phyloP scores from a whole-genome alignment of 2,329 filamentous ascomycete genomes.

The Ceratocystis cubensis region DNA sequence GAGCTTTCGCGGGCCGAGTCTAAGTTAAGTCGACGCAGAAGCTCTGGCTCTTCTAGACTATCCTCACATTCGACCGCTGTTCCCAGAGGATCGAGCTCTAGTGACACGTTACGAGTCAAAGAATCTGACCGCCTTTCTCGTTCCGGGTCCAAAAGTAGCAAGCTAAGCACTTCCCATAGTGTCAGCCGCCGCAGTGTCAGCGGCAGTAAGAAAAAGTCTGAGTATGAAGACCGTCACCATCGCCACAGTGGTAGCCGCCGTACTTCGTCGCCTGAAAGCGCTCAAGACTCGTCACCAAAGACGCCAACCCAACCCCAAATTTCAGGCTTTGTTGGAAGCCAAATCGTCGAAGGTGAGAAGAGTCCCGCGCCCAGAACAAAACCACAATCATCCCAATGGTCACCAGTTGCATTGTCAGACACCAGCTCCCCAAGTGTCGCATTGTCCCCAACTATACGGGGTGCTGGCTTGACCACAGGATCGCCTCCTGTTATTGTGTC shows the following conservation, averaged over 20 bases:
- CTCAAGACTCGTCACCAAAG: constrained; percentile 45
- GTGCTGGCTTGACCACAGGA: constrained; percentile 28
- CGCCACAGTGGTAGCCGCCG: constrained; percentile 29
- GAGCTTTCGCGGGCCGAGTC: constrained; percentile 35
- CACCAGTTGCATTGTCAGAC: constrained; percentile 12
- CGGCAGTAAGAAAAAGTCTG: constrained; percentile 28
- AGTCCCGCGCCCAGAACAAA: constrained; percentile 16
- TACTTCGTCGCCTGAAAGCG: constrained; percentile 34
- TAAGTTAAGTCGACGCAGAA: constrained; percentile 30
- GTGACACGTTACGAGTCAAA: constrained; percentile 23
- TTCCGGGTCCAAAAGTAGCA: constrained; percentile 25
- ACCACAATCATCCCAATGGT: constrained; percentile 8
- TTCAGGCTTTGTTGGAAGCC: constrained; percentile 24
- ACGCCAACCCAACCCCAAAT: constrained; percentile 46
- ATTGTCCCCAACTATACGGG: constrained; percentile 7
- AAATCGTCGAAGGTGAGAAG: constrained; percentile 21
- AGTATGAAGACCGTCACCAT: constrained; percentile 35
- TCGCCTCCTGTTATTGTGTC: constrained; percentile 25
- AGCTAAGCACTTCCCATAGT: constrained; percentile 21
- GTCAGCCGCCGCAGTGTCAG: constrained; percentile 22
- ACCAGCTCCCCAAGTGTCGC: constrained; percentile 1
- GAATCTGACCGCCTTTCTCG: constrained; percentile 22
- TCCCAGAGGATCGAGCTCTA: constrained; percentile 13
- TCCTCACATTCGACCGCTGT: constrained; percentile 48
- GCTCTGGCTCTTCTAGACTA: constrained; percentile 38